These are phyloP conservation scores for Suhomyces choctaworum DNA, from an alignment of 1,139 yeast species.

Conservation along the genomic window DNA sequence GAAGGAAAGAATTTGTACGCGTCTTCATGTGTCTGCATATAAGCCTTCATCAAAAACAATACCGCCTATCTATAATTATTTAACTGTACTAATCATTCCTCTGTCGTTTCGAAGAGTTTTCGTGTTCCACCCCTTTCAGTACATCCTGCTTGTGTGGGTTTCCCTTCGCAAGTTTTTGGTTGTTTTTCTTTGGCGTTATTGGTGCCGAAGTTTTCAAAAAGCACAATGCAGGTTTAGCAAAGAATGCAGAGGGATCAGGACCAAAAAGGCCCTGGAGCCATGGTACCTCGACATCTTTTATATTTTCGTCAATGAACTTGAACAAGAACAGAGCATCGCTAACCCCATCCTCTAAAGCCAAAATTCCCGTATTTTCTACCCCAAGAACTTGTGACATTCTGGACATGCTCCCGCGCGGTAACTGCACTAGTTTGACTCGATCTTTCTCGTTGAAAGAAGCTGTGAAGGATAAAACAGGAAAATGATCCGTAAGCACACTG, in stretches of 20 bases:
- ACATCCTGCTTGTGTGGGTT: no score
- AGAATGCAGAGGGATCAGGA: slow-evolving; percentile 17
- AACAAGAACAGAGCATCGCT: slow-evolving; percentile 31
- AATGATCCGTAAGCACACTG: slow-evolving; percentile 46
- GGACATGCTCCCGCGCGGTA: slow-evolving; percentile 50
- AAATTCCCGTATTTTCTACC: slow-evolving; percentile 26
- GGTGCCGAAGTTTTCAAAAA: slow-evolving; percentile 46
- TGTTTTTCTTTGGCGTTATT: slow-evolving; percentile 26
- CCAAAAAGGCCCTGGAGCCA: slow-evolving; percentile 42
- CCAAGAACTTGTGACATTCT: slow-evolving; percentile 36
- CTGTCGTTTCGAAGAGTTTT: no score
- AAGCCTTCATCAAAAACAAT: no score
- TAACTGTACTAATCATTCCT: no score
- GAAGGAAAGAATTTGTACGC: slow-evolving; percentile 6
- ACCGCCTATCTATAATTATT: no score
- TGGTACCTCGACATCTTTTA: slow-evolving; percentile 44
- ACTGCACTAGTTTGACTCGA: slow-evolving; percentile 51
- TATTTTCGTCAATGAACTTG: slow-evolving; percentile 30
- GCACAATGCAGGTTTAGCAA: slow-evolving; percentile 37
- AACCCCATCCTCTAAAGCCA: slow-evolving; percentile 29
- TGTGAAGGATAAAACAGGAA: slow-evolving; percentile 52
- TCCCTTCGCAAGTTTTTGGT: no score
- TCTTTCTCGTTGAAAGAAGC: slow-evolving; percentile 34
- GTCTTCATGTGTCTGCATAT: no score
- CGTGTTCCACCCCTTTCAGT: no score